Base-by-base conservation (phyloP, 345 rosid genomes). In the Pelargonium nanum region DNA sequence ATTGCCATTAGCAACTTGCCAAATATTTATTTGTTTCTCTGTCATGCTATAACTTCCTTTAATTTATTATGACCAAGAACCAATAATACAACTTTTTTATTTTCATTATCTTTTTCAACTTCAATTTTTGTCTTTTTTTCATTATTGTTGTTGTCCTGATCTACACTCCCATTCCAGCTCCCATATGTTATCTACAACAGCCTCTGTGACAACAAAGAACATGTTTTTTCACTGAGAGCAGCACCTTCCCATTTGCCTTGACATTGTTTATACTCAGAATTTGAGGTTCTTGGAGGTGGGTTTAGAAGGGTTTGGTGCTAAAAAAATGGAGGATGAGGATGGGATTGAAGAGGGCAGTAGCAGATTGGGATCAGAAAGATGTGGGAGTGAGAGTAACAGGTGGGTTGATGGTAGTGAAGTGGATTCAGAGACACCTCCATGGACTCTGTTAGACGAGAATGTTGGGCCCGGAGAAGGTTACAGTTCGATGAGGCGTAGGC, bases 371-470 rank as follows among this genome's bases (percentile, higher is more conserved):
- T 70, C 72, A 16, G 70, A 77, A 12, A 71, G 82, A 19, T 56
- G 75, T n/a, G 68, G 72, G 19, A 82, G 90, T 26, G 82, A 85
- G 22, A 93, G 81, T 68, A 67, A 80, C n/a, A 77, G 88, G 72
- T 89, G 99, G 99, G 99, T 93, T 44, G 94, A 89, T 68, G 97
- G 91, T 20, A 83, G 85, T 58, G 97, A 93, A 52, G 83, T 89
- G 21, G 94, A 85, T 65, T 84, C 89, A 19, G 94, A 84, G 67
- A 68, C 85, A 57, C 64, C 79, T 28, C 76, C 77, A 9, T 72
- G 72, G 75, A 65, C 73, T 8, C 60, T 63, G 53, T 62, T 71
- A 19, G 81, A 75, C 25, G 87, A 76, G 23, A 48, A 63, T 67
- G 48, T 19, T 4, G 56, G 26, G 10, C 22, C 61, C 32, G 73